Base-by-base conservation (phyloP, 2,329 filamentous ascomycete genomes). In the Aspergillus sp. region DNA sequence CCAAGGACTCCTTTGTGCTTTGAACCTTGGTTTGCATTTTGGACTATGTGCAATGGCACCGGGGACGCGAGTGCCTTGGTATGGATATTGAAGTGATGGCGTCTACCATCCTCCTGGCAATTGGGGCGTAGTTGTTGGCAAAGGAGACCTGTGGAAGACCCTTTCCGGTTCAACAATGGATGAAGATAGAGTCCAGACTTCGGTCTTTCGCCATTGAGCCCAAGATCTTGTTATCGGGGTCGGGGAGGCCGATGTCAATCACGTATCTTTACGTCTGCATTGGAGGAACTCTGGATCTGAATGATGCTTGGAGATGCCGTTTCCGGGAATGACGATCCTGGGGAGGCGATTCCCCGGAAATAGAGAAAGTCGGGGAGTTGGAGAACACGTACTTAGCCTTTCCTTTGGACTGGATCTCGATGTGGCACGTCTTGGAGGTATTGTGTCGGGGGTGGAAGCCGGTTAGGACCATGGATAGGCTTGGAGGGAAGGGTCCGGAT, bases 191-290 rank as follows among this genome's bases (percentile, higher is more conserved):
- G 41, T 27, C 52, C 48, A 62, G 44, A 60, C 13, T 41, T 57
- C 38, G 3, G 47, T 30, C 5, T 57, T 15, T 3, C 11, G 60
- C 47, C 5, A 60, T 15, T 2, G 57, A 41, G 32, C 59, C 52
- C 15, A 41, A 58, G 19, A 11, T 13, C 47, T 42, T 2, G 58
- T 57, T 2, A 64, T 62, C 3, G 61, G 59, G 13, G 66, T 36
- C 38, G 8, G 65, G 66, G 2, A 63, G 61, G 10, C 58, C 66
- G 6, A 54, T 36, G 49, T 67, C 63, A 39, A 66, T 56, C 11
- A 68, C 32, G 39, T 64, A 66, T 17, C 39, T 54, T n/a, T 19
- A 63, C 53, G 23, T 54, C 59, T 17, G 60, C 11, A 2, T 66
- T 23, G 3, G 56, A 60, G 21, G 48, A 47, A 15, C 32, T 6